Base-by-base conservation (phyloP, 1,284 basidiomycete genomes). In the Trichosporon coremiiforme region DNA sequence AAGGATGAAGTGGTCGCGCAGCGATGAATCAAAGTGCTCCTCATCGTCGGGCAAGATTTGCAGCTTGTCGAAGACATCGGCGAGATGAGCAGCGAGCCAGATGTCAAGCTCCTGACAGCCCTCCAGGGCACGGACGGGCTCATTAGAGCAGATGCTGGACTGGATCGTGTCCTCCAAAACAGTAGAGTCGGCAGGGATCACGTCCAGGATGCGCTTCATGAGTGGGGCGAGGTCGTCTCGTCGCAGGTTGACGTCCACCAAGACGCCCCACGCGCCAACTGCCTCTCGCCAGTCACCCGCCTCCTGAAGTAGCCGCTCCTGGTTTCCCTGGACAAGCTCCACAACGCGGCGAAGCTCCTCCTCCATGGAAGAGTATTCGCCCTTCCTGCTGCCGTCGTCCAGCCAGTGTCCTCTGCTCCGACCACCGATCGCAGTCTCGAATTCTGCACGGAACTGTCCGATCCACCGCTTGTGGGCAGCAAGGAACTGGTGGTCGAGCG, bases 271-370 rank as follows among this genome's bases (percentile, higher is more conserved):
- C 0, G 91, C 91, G 38, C 91, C 91, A 70, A 92, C 87, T 6
- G 92, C 90, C 78, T 97, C 95, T 77, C 91, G 91, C 95, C 95
- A 98, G 77, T 95, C 94, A 3, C 89, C 90, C 38, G 90, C 90
- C 22, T 93, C 88, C 65, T 94, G 92, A 70, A 86, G 77, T 29
- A 87, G 79, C 22, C 82, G 77, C 22, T 92, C 89, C 53, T 85
- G 85, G 22, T 93, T 88, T 6, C 96, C 96, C 79, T 94, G 91
- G 71, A 87, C 80, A 50, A 87, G 63, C 53, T 83, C 82, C 1
- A 94, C 82, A 36, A 95, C 87, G 4, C 88, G 87, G 36, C 90
- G 86, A 64, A 96, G 89, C 75, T 91, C 90, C 71, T 90, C 90
- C 68, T 94, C 81, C 70, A 88, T 87, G 67, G 89, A 89, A 87